Conservation (phyloP, 2,329 filamentous ascomycete species). For the Simplicillium sp. region DNA sequence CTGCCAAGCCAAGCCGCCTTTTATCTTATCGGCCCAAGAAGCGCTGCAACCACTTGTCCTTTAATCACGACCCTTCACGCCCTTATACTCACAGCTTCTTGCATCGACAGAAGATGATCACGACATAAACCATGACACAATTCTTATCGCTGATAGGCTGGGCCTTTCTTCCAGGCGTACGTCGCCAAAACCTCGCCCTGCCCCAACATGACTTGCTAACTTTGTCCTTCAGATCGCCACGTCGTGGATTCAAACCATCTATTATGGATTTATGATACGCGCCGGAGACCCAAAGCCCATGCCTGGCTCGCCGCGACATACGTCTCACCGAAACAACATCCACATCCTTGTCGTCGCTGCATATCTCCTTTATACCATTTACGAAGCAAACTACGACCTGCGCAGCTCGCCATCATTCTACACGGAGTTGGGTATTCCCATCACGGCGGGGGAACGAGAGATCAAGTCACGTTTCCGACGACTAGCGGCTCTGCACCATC, state of each 20-base stretch:
- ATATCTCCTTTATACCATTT: conserved; percentile 87
- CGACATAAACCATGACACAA: conserved; percentile 31
- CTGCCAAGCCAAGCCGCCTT: too few relatives aligned
- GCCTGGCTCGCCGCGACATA: conserved; percentile 58
- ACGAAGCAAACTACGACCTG: conserved; percentile 80
- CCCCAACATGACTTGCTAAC: neutral
- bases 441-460: conserved; percentile 60
- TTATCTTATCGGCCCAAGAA: too few relatives aligned
- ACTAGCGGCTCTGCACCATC: conserved; percentile 63
- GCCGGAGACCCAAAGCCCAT: conserved; percentile 75
- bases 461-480: conserved; percentile 81
- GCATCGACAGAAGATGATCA: too few relatives aligned
- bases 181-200: conserved; percentile 9
- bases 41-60: too few relatives aligned
- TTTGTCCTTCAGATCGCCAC: conserved; percentile 58
- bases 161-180: conserved; percentile 45
- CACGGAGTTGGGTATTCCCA: conserved; percentile 60
- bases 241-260: conserved; percentile 66
- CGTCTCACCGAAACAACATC: conserved; percentile 70
- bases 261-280: conserved; percentile 82
- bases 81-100: too few relatives aligned
- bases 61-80: too few relatives aligned
- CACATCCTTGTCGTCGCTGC: conserved; percentile 71
- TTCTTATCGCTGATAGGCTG: conserved; percentile 46
- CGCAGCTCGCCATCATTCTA: conserved; percentile 69